These are phyloP conservation scores for Poa annua DNA, from an alignment of 176 grass and related monocot genomes.

Conservation along the genomic window DNA sequence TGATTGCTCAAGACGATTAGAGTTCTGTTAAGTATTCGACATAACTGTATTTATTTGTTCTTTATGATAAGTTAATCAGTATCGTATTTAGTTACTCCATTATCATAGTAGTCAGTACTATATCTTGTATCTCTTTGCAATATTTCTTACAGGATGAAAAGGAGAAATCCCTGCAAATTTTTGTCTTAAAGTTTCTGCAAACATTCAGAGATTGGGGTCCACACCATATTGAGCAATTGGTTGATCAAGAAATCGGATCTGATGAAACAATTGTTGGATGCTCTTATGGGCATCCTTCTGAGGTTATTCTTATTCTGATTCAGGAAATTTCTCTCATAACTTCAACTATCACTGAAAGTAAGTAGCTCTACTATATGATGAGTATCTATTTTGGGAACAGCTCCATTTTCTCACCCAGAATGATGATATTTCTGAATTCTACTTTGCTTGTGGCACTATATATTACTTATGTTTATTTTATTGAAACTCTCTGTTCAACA, in stretches of 20 bases:
- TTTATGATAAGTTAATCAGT: slow-evolving; percentile 27
- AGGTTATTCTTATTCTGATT: slow-evolving; percentile 86
- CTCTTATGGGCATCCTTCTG: slow-evolving; percentile 79
- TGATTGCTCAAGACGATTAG: neutral
- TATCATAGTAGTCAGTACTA: slow-evolving; percentile 26
- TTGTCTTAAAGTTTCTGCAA: slow-evolving; percentile 77
- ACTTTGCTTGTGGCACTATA: neutral
- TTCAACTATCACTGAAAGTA: slow-evolving; percentile 75
- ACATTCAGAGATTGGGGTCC: slow-evolving; percentile 90
- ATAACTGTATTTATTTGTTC: neutral
- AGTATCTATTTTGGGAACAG: slow-evolving; percentile 3
- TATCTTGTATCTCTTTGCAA: slow-evolving; percentile 32
- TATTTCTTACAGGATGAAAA: slow-evolving; percentile 73
- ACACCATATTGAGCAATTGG: slow-evolving; percentile 44
- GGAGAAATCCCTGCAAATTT: slow-evolving; percentile 79
- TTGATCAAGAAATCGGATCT: slow-evolving; percentile 50
- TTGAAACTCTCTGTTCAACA: neutral
- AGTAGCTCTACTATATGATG: slow-evolving; percentile 46
- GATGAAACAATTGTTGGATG: slow-evolving; percentile 75
- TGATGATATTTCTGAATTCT: slow-evolving; percentile 21
- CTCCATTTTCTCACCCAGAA: slow-evolving; percentile 19
- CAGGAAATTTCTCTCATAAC: slow-evolving; percentile 81
- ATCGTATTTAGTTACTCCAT: neutral
- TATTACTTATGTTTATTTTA: too few species aligned
- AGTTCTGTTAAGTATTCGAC: slow-evolving; percentile 19